Conservation (phyloP, 768 basidiomycete species). For the Jaapia argillacea region DNA sequence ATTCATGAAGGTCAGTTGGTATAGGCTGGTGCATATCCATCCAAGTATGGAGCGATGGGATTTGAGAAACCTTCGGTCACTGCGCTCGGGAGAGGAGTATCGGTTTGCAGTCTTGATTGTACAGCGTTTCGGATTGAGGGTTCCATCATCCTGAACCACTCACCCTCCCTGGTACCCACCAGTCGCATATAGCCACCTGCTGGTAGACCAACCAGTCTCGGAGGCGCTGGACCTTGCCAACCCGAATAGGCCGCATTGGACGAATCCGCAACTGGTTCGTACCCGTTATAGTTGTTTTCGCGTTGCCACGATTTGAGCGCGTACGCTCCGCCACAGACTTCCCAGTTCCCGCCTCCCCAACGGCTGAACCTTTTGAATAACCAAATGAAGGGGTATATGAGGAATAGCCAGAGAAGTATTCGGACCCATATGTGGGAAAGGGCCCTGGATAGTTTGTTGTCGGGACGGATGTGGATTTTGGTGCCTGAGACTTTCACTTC, state of each 20-base stretch:
- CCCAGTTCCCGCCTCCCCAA: slow-evolving; percentile 65
- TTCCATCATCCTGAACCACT: slow-evolving; percentile 26
- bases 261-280: too few relatives aligned
- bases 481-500: slow-evolving; percentile 34
- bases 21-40: too few relatives aligned
- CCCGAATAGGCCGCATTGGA: too few relatives aligned
- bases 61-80: background rate
- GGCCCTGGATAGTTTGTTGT: slow-evolving; percentile 53
- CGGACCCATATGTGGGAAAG: slow-evolving; percentile 67
- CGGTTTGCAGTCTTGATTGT: background rate
- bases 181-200: background rate
- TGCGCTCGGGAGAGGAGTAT: background rate
- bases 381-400: slow-evolving; percentile 79
- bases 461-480: slow-evolving; percentile 55
- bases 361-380: slow-evolving; percentile 60
- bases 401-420: slow-evolving; percentile 52
- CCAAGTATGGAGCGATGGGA: background rate
- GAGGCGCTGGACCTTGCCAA: too few relatives aligned
- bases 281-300: too few relatives aligned
- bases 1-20: too few relatives aligned
- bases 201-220: too few relatives aligned
- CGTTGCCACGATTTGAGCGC: slow-evolving; percentile 41
- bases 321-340: slow-evolving; percentile 68
- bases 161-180: slow-evolving; percentile 20
- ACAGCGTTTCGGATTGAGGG: slow-evolving; percentile 19